Conservation (phyloP, 2,329 filamentous ascomycete genomes). For the Exserohilum rostratum region DNA sequence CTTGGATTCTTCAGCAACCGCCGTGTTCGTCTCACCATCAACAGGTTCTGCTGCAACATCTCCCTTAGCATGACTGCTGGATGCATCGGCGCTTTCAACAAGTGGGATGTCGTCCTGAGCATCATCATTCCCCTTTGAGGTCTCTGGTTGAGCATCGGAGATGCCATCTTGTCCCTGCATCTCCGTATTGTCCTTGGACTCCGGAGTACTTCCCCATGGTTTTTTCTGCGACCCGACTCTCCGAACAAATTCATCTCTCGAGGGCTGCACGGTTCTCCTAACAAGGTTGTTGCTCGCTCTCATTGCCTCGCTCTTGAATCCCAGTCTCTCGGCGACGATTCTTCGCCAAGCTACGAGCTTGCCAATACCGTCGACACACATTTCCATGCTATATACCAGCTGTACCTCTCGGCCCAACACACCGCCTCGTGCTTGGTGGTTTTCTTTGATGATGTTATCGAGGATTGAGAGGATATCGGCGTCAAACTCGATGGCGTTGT, state of each 20-base stretch:
- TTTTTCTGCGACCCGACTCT: too few species aligned
- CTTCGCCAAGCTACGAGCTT: conserved; percentile 43
- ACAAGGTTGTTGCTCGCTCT: background rate
- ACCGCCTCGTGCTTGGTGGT: conserved; percentile 28
- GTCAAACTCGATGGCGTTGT: conserved; percentile 66
- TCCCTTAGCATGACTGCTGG: background rate
- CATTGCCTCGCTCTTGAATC: conserved; percentile 16
- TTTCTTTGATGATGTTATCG: conserved; percentile 41
- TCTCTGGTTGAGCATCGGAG: too few species aligned
- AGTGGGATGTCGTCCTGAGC: background rate
- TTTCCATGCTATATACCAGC: conserved; percentile 46
- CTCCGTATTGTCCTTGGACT: background rate
- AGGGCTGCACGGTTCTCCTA: conserved; percentile 2
- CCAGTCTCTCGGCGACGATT: conserved; percentile 36
- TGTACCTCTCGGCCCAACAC: conserved; percentile 33
- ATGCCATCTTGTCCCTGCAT: background rate
- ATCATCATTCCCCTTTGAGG: background rate
- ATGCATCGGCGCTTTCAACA: background rate
- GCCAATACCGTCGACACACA: conserved; percentile 35
- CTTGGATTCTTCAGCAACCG: background rate
- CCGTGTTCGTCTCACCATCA: background rate
- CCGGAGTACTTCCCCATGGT: background rate
- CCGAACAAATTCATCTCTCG: too few species aligned
- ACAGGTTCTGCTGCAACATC: background rate
- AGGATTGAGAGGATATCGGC: conserved; percentile 52